Evolutionary conservation across 495 filamentous ascomycete genomes (phyloP).

Genomic region (Copromyces sp.): DNA sequence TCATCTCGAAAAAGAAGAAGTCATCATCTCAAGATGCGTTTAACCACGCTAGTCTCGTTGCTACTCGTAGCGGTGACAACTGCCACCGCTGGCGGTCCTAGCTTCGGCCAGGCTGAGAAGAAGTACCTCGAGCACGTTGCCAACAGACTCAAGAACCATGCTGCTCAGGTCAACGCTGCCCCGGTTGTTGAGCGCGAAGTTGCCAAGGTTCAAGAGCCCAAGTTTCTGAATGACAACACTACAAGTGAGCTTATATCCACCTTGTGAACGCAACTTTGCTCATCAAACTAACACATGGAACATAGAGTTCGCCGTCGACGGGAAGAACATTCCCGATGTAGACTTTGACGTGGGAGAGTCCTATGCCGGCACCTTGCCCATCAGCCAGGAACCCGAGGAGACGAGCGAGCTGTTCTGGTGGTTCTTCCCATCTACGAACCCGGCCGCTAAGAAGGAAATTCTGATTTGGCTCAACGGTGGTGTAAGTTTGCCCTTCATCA

Average conservation of each 20-base stretch:
- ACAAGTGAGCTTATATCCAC: slow-evolving; percentile 13
- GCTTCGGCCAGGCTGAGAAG: slow-evolving; percentile 29
- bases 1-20: slow-evolving; percentile 3
- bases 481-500: slow-evolving; percentile 17
- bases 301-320: slow-evolving; percentile 55
- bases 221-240: slow-evolving; percentile 28
- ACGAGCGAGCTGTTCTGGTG: slow-evolving; percentile 60
- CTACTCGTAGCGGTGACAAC: slow-evolving; percentile 16
- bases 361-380: slow-evolving; percentile 61
- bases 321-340: slow-evolving; percentile 57
- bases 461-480: slow-evolving; percentile 69
- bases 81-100: slow-evolving; percentile 18
- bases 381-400: slow-evolving; percentile 42
- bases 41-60: slow-evolving; percentile 13
- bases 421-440: slow-evolving; percentile 59
- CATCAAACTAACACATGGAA: neutral
- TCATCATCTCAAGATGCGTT: slow-evolving; percentile 20
- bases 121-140: slow-evolving; percentile 15
- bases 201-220: slow-evolving; percentile 1
- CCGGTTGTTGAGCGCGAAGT: neutral
- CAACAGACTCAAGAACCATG: slow-evolving; percentile 8
- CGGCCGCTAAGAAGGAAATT: slow-evolving; percentile 50
- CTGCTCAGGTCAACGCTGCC: neutral
- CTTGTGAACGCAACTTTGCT: neutral
- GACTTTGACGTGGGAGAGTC: slow-evolving; percentile 68